Evolutionary conservation across 176 grass and related monocot species (phyloP).

Genomic region (Oryza rufipogon): DNA sequence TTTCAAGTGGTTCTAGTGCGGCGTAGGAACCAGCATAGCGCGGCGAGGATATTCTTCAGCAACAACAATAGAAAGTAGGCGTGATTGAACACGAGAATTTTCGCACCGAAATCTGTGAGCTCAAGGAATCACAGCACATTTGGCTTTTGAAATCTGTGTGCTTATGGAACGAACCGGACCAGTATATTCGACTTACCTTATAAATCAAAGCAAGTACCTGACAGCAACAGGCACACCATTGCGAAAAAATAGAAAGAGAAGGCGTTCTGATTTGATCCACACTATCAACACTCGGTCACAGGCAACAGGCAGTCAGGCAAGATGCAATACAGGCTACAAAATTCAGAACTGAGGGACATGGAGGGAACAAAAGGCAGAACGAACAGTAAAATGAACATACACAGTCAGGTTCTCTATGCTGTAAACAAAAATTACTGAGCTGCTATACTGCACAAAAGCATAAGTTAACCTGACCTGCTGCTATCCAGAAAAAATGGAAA

Average conservation of each 20-base stretch:
- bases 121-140: slow-evolving; percentile 4
- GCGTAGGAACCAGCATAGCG: neutral
- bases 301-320: neutral
- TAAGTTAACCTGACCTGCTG: slow-evolving; percentile 3
- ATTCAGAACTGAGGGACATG: neutral
- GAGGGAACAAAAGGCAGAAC: neutral
- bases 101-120: slow-evolving; percentile 8
- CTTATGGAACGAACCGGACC: neutral
- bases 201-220: neutral
- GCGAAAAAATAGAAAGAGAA: neutral
- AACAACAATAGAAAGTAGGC: neutral
- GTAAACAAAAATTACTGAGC: slow-evolving; percentile 8
- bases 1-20: slow-evolving; percentile 15
- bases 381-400: neutral
- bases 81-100: neutral
- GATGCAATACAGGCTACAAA: neutral
- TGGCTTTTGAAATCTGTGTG: slow-evolving; percentile 17
- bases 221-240: neutral
- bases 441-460: slow-evolving; percentile 27
- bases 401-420: neutral
- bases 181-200: neutral
- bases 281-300: neutral
- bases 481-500: neutral
- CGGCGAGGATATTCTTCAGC: slow-evolving; percentile 9
- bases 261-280: neutral